Base-by-base conservation (phyloP, 2,329 filamentous ascomycete genomes). In the Fusarium xyrophilum region DNA sequence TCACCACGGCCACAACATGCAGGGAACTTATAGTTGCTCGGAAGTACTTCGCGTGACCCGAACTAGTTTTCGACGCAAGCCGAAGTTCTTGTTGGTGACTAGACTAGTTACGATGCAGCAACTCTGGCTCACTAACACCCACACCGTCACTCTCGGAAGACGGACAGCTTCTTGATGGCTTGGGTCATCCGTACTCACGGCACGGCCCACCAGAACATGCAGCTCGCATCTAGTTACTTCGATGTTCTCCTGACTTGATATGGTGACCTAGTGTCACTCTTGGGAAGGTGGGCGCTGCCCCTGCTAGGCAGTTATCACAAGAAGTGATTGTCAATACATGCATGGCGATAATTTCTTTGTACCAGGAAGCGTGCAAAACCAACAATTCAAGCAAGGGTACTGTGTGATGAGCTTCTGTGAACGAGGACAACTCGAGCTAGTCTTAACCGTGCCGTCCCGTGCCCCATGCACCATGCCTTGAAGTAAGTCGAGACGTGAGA, bases 21-120 rank as follows among this genome's bases (percentile, higher is more conserved):
- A 69, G 40, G 52, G 59, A 69, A 63, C 56, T 67, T 67, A n/a
- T 55, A 50, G 39, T 56, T 58, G 23, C 19, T 42, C 33, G 42
- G 53, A 44, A 48, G 38, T 27, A 55, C 36, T 48, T 53, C 42
- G 51, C 32, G 48, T 69, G 33, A 21, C 48, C 40, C 43, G 52
- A 46, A 60, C 56, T 50, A 69, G 61, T 55, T 36, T 42, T 60
- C 36, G 48, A 68, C 40, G 53, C 40, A 67, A 65, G 53, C 21
- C 39, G 28, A 61, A 60, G 55, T 35, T 69, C 54, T 72, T 68
- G 70, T 73, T 73, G 70, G 70, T 73, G 70, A 73, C 30, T 28
- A 64, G 50, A 64, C 40, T 66, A 55, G 54, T 36, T 38, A 48
- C 38, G 57, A 43, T 68, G 70, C 70, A 70, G 61, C 66, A 55